phyloP scores from a whole-genome alignment of 306 rosid genomes.

The Dryas alaskensis region DNA sequence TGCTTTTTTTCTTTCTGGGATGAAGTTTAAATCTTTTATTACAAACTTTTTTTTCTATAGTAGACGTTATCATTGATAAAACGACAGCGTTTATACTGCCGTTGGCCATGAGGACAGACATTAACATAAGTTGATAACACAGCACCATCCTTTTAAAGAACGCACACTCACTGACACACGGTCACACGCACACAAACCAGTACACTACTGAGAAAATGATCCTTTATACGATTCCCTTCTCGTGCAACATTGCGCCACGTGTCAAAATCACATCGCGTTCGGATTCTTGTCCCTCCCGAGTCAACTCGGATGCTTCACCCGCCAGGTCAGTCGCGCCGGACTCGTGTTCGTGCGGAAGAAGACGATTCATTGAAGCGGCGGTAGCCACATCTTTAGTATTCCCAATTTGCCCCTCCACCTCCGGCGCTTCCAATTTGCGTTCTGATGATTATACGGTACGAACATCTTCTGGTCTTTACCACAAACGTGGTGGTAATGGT shows the following conservation, averaged over 20 bases:
- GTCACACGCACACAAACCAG: not conserved
- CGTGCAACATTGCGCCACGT: slow-evolving; percentile 10
- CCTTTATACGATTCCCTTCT: slow-evolving; percentile 6
- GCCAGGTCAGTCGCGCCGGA: slow-evolving; percentile 18
- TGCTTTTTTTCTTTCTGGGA: too few relatives aligned
- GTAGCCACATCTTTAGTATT: slow-evolving; percentile 40
- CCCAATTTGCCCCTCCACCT: slow-evolving; percentile 39
- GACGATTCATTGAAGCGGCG: slow-evolving; percentile 57
- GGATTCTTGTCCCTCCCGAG: slow-evolving; percentile 6
- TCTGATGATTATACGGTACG: slow-evolving; percentile 59
- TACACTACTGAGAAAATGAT: not conserved
- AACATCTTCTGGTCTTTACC: not conserved
- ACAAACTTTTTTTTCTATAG: too few relatives aligned
- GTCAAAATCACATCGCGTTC: not conserved
- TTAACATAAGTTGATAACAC: not conserved
- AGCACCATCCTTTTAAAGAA: not conserved
- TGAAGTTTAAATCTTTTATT: too few relatives aligned
- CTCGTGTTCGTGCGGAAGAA: slow-evolving; percentile 64
- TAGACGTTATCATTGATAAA: not conserved
- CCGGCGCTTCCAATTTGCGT: slow-evolving; percentile 39
- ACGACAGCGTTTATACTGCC: not conserved
- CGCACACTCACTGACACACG: not conserved
- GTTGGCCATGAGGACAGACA: not conserved
- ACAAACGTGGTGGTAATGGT: not conserved
- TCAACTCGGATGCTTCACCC: slow-evolving; percentile 29